Evolutionary conservation across 306 rosid species (phyloP).

Genomic region (Purshia tridentata): DNA sequence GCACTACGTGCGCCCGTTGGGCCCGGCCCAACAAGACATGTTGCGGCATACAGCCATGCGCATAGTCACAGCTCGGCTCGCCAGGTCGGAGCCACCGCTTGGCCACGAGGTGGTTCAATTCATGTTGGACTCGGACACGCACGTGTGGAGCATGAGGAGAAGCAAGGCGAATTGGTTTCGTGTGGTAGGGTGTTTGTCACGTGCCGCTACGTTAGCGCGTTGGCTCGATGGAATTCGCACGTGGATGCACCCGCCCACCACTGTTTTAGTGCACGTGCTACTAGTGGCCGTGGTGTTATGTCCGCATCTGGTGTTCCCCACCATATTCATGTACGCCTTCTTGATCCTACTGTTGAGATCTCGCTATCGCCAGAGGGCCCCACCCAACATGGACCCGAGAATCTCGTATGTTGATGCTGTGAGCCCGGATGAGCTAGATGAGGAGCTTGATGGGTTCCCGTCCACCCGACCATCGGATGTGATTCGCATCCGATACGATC

Average conservation of each 20-base stretch:
- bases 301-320: constrained; percentile 62
- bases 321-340: constrained; percentile 72
- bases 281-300: constrained; percentile 52
- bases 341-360: constrained; percentile 49
- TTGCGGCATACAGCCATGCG: constrained; percentile 74
- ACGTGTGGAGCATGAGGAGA: constrained; percentile 84
- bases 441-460: constrained; percentile 83
- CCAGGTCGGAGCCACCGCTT: constrained; percentile 75
- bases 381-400: constrained; percentile 59
- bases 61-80: constrained; percentile 65
- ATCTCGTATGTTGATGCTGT: constrained; percentile 69
- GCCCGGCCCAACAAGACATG: constrained; percentile 78
- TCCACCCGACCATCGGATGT: constrained; percentile 46
- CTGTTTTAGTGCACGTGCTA: constrained; percentile 54
- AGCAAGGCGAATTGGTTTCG: constrained; percentile 91
- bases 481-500: constrained; percentile 61
- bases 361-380: constrained; percentile 40
- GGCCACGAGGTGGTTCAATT: constrained; percentile 84
- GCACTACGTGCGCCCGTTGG: constrained; percentile 77
- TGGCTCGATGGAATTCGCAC: constrained; percentile 69
- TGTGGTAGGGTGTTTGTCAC: constrained; percentile 50
- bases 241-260: constrained; percentile 76
- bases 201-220: constrained; percentile 47
- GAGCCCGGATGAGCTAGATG: constrained; percentile 71
- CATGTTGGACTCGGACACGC: constrained; percentile 68